phyloP scores from a whole-genome alignment of 805 yeast species.

The Isabelozyma rhagii region DNA sequence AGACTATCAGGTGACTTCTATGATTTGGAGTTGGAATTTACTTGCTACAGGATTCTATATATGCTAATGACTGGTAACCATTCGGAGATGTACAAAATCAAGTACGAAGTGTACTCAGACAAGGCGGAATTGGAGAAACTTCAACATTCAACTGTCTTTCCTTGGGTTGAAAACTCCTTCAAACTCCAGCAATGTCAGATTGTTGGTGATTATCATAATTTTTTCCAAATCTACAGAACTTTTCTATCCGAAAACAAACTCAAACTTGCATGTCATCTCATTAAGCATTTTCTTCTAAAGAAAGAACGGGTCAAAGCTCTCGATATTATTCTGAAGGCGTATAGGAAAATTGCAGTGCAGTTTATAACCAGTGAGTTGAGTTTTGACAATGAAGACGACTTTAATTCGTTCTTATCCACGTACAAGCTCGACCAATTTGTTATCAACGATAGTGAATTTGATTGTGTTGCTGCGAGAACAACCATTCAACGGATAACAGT shows the following conservation, averaged over 20 bases:
- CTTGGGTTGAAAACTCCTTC: conserved; percentile 3
- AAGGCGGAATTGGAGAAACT: neutral
- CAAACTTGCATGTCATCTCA: conserved; percentile 18
- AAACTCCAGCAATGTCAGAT: conserved; percentile 6
- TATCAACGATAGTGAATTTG: conserved; percentile 15
- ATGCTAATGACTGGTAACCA: conserved; percentile 68
- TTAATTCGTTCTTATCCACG: conserved; percentile 40
- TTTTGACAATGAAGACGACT: conserved; percentile 35
- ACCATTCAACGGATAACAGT: conserved; percentile 33
- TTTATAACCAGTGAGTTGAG: conserved; percentile 37
- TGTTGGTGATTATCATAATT: conserved; percentile 48
- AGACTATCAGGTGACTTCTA: conserved; percentile 11
- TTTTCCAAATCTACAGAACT: conserved; percentile 36
- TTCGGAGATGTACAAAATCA: conserved; percentile 49
- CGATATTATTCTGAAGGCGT: conserved; percentile 53
- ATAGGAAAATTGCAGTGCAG: conserved; percentile 41
- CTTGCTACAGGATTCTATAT: conserved; percentile 71
- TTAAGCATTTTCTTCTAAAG: conserved; percentile 45
- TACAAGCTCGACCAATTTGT: conserved; percentile 33
- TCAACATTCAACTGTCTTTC: neutral
- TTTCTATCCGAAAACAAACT: conserved; percentile 8
- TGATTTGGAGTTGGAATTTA: conserved; percentile 53
- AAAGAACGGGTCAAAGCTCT: conserved; percentile 60
- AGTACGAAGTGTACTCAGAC: conserved; percentile 7
- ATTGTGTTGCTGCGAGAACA: conserved; percentile 31